Evolutionary conservation across 2,329 filamentous ascomycete genomes (phyloP).

Genomic region (Ceratocystis destructans): DNA sequence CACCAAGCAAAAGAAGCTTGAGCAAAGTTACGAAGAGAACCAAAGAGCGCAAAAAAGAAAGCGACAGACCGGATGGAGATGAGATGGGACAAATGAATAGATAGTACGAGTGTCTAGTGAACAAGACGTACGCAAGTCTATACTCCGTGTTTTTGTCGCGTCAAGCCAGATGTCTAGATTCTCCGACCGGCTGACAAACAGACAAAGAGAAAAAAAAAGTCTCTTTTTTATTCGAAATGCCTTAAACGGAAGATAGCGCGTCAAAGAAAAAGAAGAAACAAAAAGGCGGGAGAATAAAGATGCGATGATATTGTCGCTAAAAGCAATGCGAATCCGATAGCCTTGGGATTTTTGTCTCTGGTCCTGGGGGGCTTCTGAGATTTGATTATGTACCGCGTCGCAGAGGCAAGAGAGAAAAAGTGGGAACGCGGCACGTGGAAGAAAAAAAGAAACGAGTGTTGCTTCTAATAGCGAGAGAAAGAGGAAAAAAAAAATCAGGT

Average conservation of each 20-base stretch:
- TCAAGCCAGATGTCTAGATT: neutral
- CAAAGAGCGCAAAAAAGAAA: neutral
- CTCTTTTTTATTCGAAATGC: neutral
- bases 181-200: neutral
- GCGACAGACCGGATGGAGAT: neutral
- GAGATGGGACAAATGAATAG: neutral
- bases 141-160: constrained; percentile 6
- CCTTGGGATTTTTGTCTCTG: constrained; percentile 2
- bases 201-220: neutral
- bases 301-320: constrained; percentile 5
- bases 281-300: neutral
- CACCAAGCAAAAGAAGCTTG: neutral
- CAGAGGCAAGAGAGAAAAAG: neutral
- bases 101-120: neutral
- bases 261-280: neutral
- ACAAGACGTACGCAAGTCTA: neutral
- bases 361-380: neutral
- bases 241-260: neutral
- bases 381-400: constrained; percentile 5
- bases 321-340: neutral
- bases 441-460: constrained; percentile 9
- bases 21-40: neutral
- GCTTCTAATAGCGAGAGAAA: neutral
- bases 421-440: neutral
- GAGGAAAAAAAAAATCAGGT: neutral